Base-by-base conservation (phyloP, 805 yeast genomes). In the Sugiyamaella americana region DNA sequence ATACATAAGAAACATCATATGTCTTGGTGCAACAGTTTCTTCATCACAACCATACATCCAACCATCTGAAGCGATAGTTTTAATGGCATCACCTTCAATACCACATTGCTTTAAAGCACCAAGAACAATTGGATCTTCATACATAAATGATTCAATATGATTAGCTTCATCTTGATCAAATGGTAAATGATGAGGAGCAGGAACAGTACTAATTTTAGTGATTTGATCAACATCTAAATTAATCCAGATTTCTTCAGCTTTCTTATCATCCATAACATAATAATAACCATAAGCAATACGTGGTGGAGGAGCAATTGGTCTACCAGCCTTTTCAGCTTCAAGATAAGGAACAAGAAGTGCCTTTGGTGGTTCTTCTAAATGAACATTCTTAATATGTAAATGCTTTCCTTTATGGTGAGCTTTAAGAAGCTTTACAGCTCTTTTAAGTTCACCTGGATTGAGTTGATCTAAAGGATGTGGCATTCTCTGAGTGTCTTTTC, bases 21-120 rank as follows among this genome's bases (percentile, higher is more conserved):
- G 51, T 36, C 68, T 57, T n/a, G 66, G 64, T 43, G 51, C 41
- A 20, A 49, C 48, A 5, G 48, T 59, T 59, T 80, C 85, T 50
- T 73, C 66, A 60, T 82, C 87, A 29, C 87, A 80, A 58, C 91
- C 94, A 62, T 85, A 84, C 74, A 84, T 85, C 94, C 95, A 85
- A 44, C 87, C 87, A 62, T 84, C 91, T 59, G 74, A 75, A 56
- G 80, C 75, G 41, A 82, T 79, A 21, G 47, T 43, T 17, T 57
- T 46, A 19, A 43, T 21, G 4, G 49, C 49, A 11, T 43, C 47
- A 29, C 52, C 53, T 24, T 62, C 56, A 49, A 63, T 67, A 61
- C 77, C 62, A 65, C 83, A 73, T 65, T 82, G 82, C 51, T 71
- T 84, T 58, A 82, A 70, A 63, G 84, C 89, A 21, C 80, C 85